Evolutionary conservation across 192 early-diverging fungal genomes (phyloP), one percentile per base, ranked within the genome.

Genomic region (Coemansia sp.): DNA sequence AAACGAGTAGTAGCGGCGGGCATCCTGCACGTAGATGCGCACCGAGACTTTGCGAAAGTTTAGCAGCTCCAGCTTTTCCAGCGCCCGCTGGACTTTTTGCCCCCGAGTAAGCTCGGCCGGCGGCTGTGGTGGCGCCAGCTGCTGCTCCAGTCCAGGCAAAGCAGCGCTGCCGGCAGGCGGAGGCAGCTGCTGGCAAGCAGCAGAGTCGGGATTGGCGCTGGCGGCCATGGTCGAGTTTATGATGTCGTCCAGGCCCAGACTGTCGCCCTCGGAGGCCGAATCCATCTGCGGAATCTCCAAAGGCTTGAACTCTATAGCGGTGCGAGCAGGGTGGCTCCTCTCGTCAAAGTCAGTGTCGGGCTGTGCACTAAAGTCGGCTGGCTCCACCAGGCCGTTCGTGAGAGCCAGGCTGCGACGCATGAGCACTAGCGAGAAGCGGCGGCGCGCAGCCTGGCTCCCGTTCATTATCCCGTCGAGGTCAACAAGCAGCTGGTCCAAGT

Each of bases 1-100:
- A 17, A 93, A 58, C n/a, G 84, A 89, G 65, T 89, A 88, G 77
- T 86, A 90, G 25, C 83, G 80, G 17, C 62, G 72, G 2, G 84
- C 83, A 51, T 93, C 88, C 36, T 89, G 82, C 46, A 98, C 88
- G 58, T 91, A 94, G 21, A 98, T 89, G n/a, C 92, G 83, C 33
- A 87, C 90, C 0, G 90, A 80, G 5, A 80, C 58, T 36, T 77
- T 77, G 56, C 65, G 63, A 31, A 77, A 57, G 27, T 65, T 59
- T 30, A 69, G 45, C 22, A 76, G 18, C 7, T 69, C 58, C 13
- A 76, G 67, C 51, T 70, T 64, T 39, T 65, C 73, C 31, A 76
- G 66, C 18, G 73, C 73, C 49, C 65, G 65, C 19, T 65, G 62
- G 35, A 76, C 63, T 52, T 76, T 76, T 46, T 76, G 57, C 37